phyloP scores from a whole-genome alignment of 129 eudicot species.

The Lactuca sativa region DNA sequence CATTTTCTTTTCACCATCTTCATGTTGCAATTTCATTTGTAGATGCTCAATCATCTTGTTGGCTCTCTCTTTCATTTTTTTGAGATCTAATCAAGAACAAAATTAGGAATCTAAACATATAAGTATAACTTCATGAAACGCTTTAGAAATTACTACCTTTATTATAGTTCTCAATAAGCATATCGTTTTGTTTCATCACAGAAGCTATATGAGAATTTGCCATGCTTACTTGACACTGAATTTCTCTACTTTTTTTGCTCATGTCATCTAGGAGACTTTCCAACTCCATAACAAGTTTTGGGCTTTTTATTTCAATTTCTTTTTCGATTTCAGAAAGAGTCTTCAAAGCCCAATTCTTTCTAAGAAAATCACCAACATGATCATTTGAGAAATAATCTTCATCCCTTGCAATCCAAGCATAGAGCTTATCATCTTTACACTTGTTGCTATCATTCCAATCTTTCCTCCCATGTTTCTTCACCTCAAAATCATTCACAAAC shows the following conservation, averaged over 20 bases:
- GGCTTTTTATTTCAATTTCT: conserved; percentile 35
- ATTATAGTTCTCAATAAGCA: conserved; percentile 17
- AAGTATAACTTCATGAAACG: no score
- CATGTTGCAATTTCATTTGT: no score
- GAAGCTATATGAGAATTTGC: conserved; percentile 33
- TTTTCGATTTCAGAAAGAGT: conserved; percentile 52
- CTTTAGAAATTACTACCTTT: no score
- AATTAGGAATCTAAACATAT: no score
- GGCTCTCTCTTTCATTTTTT: no score
- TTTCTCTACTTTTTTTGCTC: conserved; percentile 46
- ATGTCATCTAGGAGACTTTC: conserved; percentile 36
- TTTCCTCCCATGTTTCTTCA: conserved; percentile 47
- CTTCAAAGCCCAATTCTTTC: conserved; percentile 57
- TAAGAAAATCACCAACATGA: conserved; percentile 49
- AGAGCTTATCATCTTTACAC: conserved; percentile 52
- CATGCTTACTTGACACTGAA: conserved; percentile 44
- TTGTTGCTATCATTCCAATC: conserved; percentile 38
- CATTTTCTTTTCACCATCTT: neutral
- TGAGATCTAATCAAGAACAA: no score
- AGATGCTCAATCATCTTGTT: no score
- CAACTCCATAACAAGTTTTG: conserved; percentile 38
- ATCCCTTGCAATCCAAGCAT: conserved; percentile 68
- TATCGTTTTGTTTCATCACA: conserved; percentile 50
- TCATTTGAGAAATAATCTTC: conserved; percentile 46
- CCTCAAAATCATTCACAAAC: conserved; percentile 56